Evolutionary conservation across 1,139 yeast genomes (phyloP), one percentile per base, ranked within the genome.

Genomic region (Eremothecium sinecaudum): DNA sequence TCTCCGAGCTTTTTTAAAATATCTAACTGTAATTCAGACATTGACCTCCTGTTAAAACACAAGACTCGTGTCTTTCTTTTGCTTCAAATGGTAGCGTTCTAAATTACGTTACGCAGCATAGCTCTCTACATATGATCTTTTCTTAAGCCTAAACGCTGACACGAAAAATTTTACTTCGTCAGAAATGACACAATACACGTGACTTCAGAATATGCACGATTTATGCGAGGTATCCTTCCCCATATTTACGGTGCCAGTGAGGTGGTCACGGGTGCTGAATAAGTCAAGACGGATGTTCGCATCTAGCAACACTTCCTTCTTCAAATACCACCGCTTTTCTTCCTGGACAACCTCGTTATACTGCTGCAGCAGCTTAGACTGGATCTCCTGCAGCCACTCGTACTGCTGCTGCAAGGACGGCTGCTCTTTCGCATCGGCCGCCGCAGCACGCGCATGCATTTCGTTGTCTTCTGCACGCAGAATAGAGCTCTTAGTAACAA

Each of bases 1-100:
- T 67, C 66, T 43, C 75, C 78, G 42, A 86, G 72, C 37, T 68
- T 66, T 56, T 77, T 68, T 46, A 83, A 71, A 41, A 83, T 69
- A 19, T 50, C 49, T 31, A 63, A 42, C 45, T 62, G 67, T 28
- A 63, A 46, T 21, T 59, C 60, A 31, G 65, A 58, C 66, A 61
- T 61, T 12, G 30, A 18, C 16, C 14, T 20, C n/a, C n/a, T n/a
- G n/a, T n/a, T n/a, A n/a, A n/a, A n/a, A n/a, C 18, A 28, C 25
- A 31, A 26, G 19, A n/a, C 16, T 24, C 13, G 13, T 24, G 16
- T 14, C 10, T 16, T n/a, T 24, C 13, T n/a, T 16, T n/a, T 24
- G 13, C 28, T 24, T 10, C 13, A 24, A n/a, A 11, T 24, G 16
- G 13, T 16, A 7, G 28, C 16, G 28, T 24, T 7, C 16, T 4